Base-by-base conservation (phyloP, 192 early-diverging fungal species). In the Coemansia sp. region DNA sequence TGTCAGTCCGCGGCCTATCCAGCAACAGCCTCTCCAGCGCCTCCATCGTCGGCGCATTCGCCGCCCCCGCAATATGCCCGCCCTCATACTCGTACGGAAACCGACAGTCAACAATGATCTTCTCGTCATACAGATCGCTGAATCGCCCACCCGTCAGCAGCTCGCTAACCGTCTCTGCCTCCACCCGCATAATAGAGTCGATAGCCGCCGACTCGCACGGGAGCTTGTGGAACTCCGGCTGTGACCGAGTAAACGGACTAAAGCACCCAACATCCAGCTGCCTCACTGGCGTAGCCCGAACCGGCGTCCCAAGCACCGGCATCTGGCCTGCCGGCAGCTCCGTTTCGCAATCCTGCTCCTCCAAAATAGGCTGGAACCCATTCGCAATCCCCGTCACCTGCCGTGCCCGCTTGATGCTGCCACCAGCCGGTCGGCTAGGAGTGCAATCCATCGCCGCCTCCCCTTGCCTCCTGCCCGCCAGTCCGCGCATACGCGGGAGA, bases 81-180 rank as follows among this genome's bases (percentile, higher is more conserved):
- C 92, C 93, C 59, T 89, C 82, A 69, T 87, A 94, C 75, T 95
- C 94, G 68, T 93, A 94, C 12, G 91, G 90, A 66, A 91, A 95
- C 13, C 94, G 88, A 66, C 91, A 93, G 73, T 95, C 94, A 33
- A 95, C 83, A 43, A 95, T 73, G 18, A 89, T 80, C 64, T 82
- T 76, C 33, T 88, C 78, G 62, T 92, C 88, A 70, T 86, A 85
- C 36, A 75, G 41, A 42, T 82, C 68, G 37, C 62, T 69, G 79
- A 79, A 91, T 6, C 55, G 33, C 45, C 82, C 61, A 36, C 93
- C 92, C 10, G 86, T 65, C 5, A 95, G 76, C n/a, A 95, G 82
- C 31, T 86, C 73, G 16, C 76, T 80, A 33, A 84, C 83, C 12
- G 88, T 92, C 34, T 84, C 66, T 10, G 79, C 77, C 16, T 85